Percentiles rank a stretch among this genome's conserved stretches.
Evolutionary conservation across 139 green algal genomes (phyloP).

Genomic region (Closterium sp.): DNA sequence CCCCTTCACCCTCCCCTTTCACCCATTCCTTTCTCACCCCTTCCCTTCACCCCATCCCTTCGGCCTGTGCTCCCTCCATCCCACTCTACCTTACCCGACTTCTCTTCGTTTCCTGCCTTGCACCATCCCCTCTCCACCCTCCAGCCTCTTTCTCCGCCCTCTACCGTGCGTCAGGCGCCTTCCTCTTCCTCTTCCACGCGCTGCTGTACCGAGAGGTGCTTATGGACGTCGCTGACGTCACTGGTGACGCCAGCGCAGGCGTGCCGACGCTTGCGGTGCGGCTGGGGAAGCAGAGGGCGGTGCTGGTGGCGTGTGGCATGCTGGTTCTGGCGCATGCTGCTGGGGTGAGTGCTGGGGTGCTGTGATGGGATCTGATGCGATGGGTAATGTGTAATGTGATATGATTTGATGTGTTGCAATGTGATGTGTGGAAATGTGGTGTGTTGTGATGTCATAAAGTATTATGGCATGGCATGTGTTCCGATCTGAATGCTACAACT

Average conservation of each 20-base stretch:
- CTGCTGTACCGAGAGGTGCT: conserved; percentile 63
- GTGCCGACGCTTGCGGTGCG: conserved; percentile 64
- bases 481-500: no score
- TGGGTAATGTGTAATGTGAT: background rate
- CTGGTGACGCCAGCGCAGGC: conserved; percentile 56
- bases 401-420: no score
- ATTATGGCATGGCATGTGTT: no score
- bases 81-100: no score
- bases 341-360: conserved; percentile 1
- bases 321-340: conserved; percentile 2
- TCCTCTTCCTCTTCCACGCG: conserved; percentile 48
- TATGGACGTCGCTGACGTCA: conserved; percentile 65
- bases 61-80: background rate
- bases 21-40: background rate
- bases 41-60: background rate
- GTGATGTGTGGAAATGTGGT: no score
- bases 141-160: conserved; percentile 34
- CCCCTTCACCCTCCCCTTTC: no score
- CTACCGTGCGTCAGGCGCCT: background rate
- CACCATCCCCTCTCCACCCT: background rate
- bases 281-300: conserved; percentile 33
- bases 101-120: background rate
- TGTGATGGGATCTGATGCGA: background rate
- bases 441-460: no score
- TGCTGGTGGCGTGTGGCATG: background rate